These are phyloP conservation scores for Escallonia rubra DNA, from an alignment of 129 eudicot genomes.

Conservation along the genomic window DNA sequence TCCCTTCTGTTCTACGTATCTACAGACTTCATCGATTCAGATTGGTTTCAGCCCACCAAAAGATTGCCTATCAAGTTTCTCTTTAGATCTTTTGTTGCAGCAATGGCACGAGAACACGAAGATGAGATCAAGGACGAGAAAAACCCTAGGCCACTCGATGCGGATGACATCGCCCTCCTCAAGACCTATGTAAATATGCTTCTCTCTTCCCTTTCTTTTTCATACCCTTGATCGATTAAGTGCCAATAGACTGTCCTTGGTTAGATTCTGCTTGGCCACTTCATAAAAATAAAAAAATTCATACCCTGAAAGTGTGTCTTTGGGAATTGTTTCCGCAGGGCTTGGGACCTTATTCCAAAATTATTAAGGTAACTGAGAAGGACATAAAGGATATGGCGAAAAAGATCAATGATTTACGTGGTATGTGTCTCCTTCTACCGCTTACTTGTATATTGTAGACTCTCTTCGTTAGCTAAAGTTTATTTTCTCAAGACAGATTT, in stretches of 20 bases:
- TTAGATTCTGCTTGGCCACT: too few species aligned
- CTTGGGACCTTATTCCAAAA: constrained; percentile 84
- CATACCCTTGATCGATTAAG: constrained; percentile 7
- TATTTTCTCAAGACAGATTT: too few species aligned
- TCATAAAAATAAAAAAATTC: too few species aligned
- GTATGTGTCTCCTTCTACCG: constrained; percentile 30
- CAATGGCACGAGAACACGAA: constrained; percentile 65
- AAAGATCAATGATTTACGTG: constrained; percentile 86
- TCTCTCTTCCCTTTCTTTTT: background rate
- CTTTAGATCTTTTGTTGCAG: too few species aligned
- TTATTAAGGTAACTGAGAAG: constrained; percentile 85
- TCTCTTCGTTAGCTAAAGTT: background rate
- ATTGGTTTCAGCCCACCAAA: too few species aligned
- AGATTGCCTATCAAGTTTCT: too few species aligned
- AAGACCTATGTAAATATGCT: constrained; percentile 61
- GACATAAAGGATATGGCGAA: constrained; percentile 94
- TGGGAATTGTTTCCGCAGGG: constrained; percentile 51
- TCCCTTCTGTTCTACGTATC: too few species aligned
- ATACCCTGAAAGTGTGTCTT: too few species aligned
- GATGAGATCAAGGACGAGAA: constrained; percentile 93
- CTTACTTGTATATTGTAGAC: background rate
- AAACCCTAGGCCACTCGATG: constrained; percentile 90
- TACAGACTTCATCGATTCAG: too few species aligned
- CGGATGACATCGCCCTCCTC: constrained; percentile 90
- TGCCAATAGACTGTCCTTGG: too few species aligned